Evolutionary conservation across 805 yeast genomes (phyloP).

Genomic region (Sugiyamaella floridensis): DNA sequence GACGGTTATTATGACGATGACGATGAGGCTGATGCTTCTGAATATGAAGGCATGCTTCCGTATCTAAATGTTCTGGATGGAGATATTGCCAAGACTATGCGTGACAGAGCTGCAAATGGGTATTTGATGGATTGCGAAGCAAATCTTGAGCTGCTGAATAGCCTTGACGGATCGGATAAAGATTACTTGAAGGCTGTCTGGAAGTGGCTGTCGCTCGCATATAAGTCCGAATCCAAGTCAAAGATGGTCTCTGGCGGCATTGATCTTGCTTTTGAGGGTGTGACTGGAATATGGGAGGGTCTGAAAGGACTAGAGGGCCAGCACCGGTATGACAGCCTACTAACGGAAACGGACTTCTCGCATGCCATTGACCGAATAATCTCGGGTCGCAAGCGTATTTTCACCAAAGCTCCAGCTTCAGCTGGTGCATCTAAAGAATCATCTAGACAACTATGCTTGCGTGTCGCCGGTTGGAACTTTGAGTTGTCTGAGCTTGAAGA

Average conservation of each 20-base stretch:
- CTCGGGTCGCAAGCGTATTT: constrained; percentile 32
- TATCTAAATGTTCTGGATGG: constrained; percentile 44
- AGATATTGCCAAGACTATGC: constrained; percentile 69
- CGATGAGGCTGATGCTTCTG: constrained; percentile 11
- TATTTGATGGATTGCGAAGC: constrained; percentile 62
- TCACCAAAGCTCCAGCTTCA: constrained; percentile 20
- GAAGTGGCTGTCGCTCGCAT: constrained; percentile 82
- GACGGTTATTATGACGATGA: constrained; percentile 14
- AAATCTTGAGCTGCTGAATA: constrained; percentile 46
- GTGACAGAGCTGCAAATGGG: constrained; percentile 63
- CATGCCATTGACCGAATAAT: constrained; percentile 49
- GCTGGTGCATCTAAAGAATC: constrained; percentile 43
- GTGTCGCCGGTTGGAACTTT: constrained; percentile 87
- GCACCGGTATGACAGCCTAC: constrained; percentile 14
- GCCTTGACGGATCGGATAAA: constrained; percentile 30
- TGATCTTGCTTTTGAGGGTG: constrained; percentile 85
- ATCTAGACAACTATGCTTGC: constrained; percentile 71
- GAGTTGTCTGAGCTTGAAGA: constrained; percentile 68
- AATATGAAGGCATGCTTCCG: constrained; percentile 15
- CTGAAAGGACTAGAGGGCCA: constrained; percentile 18
- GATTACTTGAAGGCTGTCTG: constrained; percentile 70
- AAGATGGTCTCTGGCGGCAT: constrained; percentile 61
- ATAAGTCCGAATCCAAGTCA: constrained; percentile 54
- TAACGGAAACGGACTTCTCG: constrained; percentile 39
- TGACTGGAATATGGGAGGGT: constrained; percentile 80